Evolutionary conservation across 345 rosid genomes (phyloP).

Genomic region (Murraya paniculata): DNA sequence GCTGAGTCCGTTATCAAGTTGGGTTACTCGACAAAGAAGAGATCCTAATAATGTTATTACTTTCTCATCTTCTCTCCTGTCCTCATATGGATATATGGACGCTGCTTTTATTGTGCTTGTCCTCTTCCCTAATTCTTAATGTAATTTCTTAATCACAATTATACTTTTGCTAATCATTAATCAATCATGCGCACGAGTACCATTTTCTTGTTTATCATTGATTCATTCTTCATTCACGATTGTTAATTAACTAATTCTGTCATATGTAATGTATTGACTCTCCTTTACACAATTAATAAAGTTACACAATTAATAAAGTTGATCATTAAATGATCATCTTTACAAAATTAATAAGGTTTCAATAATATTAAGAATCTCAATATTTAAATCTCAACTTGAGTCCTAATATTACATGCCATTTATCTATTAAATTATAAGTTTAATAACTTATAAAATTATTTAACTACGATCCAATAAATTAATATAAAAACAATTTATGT

Average conservation of each 20-base stretch:
- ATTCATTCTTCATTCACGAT: too few species aligned
- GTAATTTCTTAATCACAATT: neutral
- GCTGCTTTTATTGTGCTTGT: conserved; percentile 18
- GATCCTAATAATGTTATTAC: conserved; percentile 24
- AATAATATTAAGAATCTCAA: too few species aligned
- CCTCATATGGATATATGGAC: neutral
- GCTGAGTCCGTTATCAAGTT: conserved; percentile 18
- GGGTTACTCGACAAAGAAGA: conserved; percentile 26
- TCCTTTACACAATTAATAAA: too few species aligned
- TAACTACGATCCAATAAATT: fast-evolving
- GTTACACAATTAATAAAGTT: too few species aligned
- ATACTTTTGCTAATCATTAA: neutral
- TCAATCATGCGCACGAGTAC: too few species aligned
- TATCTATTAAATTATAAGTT: too few species aligned
- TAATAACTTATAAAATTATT: too few species aligned
- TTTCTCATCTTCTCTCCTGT: conserved; percentile 19
- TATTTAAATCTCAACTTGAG: too few species aligned
- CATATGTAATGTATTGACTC: too few species aligned
- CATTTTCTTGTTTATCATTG: neutral
- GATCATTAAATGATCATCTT: too few species aligned
- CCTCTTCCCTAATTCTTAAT: neutral
- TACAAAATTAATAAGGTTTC: too few species aligned
- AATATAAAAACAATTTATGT: too few species aligned
- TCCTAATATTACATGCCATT: fast-evolving
- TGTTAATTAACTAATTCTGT: neutral